A percentile compares a stretch with the other conserved stretches of the same genome.
Conservation (phyloP, 192 early-diverging fungal genomes). For the Backusella circina region DNA sequence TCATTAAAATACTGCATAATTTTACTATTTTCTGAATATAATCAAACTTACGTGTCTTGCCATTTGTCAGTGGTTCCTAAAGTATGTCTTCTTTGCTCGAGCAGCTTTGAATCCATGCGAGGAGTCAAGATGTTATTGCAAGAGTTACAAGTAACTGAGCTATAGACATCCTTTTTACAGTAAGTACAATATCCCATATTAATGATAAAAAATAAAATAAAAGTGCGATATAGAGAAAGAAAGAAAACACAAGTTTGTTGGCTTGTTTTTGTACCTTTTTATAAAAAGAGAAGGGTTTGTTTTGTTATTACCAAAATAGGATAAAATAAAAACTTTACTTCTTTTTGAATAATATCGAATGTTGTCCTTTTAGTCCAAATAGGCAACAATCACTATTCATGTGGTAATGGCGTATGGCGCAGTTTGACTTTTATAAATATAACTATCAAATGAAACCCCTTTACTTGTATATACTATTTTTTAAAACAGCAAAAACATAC, state of each 20-base stretch:
- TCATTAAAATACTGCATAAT: not conserved
- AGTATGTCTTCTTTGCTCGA: not conserved
- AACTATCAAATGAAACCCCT: not conserved
- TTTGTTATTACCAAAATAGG: not conserved
- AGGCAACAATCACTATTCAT: not conserved
- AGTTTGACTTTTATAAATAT: not conserved
- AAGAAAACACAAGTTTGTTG: not conserved
- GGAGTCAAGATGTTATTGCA: not conserved
- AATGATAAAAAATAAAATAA: not conserved
- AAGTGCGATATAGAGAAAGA: not conserved
- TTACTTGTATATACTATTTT: not conserved
- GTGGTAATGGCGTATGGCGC: not conserved
- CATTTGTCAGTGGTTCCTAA: not conserved
- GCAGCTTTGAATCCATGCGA: not conserved
- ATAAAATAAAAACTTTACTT: not conserved
- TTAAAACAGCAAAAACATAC: not conserved
- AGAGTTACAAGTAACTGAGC: not conserved
- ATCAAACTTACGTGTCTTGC: not conserved
- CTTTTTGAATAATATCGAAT: not conserved
- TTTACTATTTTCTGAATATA: not conserved
- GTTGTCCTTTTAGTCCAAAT: not conserved
- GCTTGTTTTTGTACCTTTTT: no score
- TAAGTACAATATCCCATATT: constrained; percentile 7
- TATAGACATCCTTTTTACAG: constrained; percentile 8
- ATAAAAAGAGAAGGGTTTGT: not conserved